Base-by-base conservation (phyloP, 371 early-diverging fungal species). In the Mortierella sp. region DNA sequence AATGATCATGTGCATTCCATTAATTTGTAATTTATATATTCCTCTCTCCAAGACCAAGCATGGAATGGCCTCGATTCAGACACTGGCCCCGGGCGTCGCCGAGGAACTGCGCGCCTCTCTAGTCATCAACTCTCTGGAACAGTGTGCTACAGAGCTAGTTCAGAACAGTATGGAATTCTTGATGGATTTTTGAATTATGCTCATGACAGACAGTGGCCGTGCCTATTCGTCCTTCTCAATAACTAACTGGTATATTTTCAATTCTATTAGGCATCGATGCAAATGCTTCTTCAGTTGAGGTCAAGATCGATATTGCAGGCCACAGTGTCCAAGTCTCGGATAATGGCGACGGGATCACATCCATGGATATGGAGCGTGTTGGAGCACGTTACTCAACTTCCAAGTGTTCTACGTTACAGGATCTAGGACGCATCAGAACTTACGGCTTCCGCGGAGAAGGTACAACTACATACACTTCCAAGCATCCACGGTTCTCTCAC, bases 401-500 rank as follows among this genome's bases (percentile, higher is more conserved):
- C 11, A 91, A 91, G 69, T 86, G 86, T 54, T 84, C 84, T 28
- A 75, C 80, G 1, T 54, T 88, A 0, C 52, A 77, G 24, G 90
- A 90, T 65, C 72, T 89, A 1, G 71, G 85, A 14, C 68, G 77
- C 5, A 70, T 86, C 18, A 68, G 69, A 9, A 87, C 92, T 1
- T 91, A 88, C 84, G 94, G 94, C n/a, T 94, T 89, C 64, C 87
- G 92, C 3, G 94, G 94, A 3, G 91, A 93, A 90, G 92, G 93
- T 91, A 68, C n/a, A 12, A 49, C 10, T 52, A 52, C 30, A 52
- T 52, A 35, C 16, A 26, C 9, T 12, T 28, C 2, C 11, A 55
- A 3, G 10, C 22, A 5, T 20, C 8, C 37, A 20, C 22, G n/a
- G 24, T 39, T 39, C 22, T 30, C 39, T 16, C 16, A 10, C 16